Conservation (phyloP, 495 filamentous ascomycete species). For the Lophiotrema nucula region DNA sequence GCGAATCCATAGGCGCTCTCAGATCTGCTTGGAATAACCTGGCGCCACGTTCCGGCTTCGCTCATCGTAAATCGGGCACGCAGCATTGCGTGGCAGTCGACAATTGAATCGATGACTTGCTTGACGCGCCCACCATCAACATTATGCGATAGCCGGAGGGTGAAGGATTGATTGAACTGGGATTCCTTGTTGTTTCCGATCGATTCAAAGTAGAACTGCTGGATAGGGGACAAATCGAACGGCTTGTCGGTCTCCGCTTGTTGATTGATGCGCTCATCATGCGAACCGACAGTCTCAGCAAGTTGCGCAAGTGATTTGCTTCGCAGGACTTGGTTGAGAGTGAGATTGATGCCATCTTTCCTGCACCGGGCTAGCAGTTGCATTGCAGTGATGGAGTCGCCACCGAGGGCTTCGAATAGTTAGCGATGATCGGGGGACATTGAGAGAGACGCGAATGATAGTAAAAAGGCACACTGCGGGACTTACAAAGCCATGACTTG, state of each 20-base stretch:
- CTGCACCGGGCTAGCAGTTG: conserved; percentile 29
- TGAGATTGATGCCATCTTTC: conserved; percentile 31
- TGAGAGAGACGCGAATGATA: neutral
- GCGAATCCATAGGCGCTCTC: conserved; percentile 13
- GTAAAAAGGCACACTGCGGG: neutral
- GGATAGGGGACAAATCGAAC: conserved; percentile 33
- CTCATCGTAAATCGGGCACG: conserved; percentile 20
- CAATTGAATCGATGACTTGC: conserved; percentile 17
- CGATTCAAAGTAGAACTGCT: conserved; percentile 28
- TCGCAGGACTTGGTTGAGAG: conserved; percentile 29
- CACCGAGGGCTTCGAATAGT: conserved; percentile 20
- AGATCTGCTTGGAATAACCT: conserved; percentile 20
- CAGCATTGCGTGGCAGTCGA: conserved; percentile 31
- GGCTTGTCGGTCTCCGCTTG: conserved; percentile 10
- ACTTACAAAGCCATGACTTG: conserved; percentile 28
- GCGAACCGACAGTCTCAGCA: conserved; percentile 7
- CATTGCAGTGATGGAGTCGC: conserved; percentile 32
- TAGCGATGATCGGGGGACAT: too few species aligned
- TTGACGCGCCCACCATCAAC: conserved; percentile 6
- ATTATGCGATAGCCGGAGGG: conserved; percentile 18
- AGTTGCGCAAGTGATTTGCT: conserved; percentile 32
- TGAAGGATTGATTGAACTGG: conserved; percentile 35
- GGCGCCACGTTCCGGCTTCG: conserved; percentile 14
- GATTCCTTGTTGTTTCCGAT: conserved; percentile 17
- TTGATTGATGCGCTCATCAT: neutral